Evolutionary conservation across 176 grass and related monocot genomes (phyloP), one percentile per base, ranked within the genome.

Genomic region (Echinochloa phyllopogon): DNA sequence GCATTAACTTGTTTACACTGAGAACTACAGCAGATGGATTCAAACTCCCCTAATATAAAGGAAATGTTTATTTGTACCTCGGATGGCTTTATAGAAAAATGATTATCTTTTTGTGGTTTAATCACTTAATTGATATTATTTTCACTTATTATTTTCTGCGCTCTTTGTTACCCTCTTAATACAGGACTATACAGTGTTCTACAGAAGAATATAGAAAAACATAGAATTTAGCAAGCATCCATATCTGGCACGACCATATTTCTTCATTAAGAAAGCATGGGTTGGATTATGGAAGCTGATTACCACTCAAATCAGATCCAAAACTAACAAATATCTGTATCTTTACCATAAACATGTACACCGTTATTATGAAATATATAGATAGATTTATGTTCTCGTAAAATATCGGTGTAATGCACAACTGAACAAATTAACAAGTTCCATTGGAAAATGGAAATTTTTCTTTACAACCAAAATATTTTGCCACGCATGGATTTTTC

Each of bases 191-290:
- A 24, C 24, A 50, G 45, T 73, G 70, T 73, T 73, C 24, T 36
- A 36, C 27, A 51, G 49, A 37, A 39, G 70, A 49, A 75, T 59
- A 82, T 27, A 49, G 0, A 87, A 82, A 67, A 81, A 21, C 16
- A 37, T 60, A 76, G n/a, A 82, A 27, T 67, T 77, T 77, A 18
- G 43, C 5, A 68, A 39, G 72, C 44, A 83, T 39, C 42, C 41
- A 69, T 42, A 82, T 82, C 5, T 84, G 41, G 16, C 45, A 84
- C 6, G 16, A 75, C 40, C 6, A 70, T 61, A 71, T 83, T 70
- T 88, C 42, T 82, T 87, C 57, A 14, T 15, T 27, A 29, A 59
- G n/a, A 42, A 49, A 52, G n/a, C 74, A 71, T 88, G 40, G 50
- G 57, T 27, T 60, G 3, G 4, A 21, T 57, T 49, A 60, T 4